Base-by-base conservation (phyloP, 2,329 filamentous ascomycete species). In the Bipolaris oryzae region DNA sequence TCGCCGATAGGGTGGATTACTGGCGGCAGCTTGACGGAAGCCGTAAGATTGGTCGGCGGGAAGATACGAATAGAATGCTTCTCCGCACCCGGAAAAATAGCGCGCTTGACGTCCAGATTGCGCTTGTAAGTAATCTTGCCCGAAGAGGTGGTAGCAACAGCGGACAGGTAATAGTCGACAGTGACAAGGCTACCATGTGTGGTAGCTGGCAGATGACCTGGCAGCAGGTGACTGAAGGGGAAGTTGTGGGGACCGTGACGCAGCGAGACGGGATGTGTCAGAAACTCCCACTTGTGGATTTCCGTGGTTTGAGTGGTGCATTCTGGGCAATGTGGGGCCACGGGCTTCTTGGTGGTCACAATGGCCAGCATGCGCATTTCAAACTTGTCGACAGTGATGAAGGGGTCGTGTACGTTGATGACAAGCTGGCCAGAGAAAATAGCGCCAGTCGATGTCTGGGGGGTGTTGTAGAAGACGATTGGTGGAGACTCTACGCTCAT, bases 31-130 rank as follows among this genome's bases (percentile, higher is more conserved):
- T 91, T 88, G 61, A 95, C 89, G 70, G 88, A 89, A 56, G 92
- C 90, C 64, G 91, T 93, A 70, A 99, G 88, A 78, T 96, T 95
- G 65, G 95, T 99, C 0, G 95, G 94, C 45, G 94, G 95, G 78
- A 99, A 99, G 71, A 98, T 90, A 71, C 94, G 91, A 61, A 96
- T 88, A 15, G 91, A 96, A 77, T 93, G 89, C 78, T 96, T 94
- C 59, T 96, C 92, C 50, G 85, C 83, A 46, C 92, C 90, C 2
- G 91, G 86, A 50, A 89, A 83, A 23, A 98, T 85, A 33, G 92
- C 90, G 60, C 94, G 90, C 79, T 89, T 89, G 65, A 98, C 84
- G 53, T 87, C 82, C 42, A 98, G 81, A 9, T 84, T 84, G 68
- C 87, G 86, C 60, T 85, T 84, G 69, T 91, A 85, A 65, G 83